Evolutionary conservation across 352 stramenopile species (phyloP), one percentile per base, ranked within the genome.

Genomic region (Phytophthora ohioensis): DNA sequence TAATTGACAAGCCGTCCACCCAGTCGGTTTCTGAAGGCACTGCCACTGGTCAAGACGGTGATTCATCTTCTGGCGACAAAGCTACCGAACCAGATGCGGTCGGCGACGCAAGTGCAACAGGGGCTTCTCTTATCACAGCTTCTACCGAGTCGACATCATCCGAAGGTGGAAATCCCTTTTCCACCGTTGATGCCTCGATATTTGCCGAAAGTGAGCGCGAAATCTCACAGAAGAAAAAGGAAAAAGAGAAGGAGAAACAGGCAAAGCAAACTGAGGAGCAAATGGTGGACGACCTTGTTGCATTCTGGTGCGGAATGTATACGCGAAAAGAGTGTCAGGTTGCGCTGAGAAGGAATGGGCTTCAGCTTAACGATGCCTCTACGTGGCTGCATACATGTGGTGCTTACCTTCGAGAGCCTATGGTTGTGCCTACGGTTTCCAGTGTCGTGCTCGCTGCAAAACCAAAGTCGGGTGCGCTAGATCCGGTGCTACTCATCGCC

Each of bases 401-500:
- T 17, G 45, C 78, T 11, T 81, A 86, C 38, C 57, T 91, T 9
- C 81, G 78, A 43, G 75, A 79, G 38, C 49, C 63, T 12, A 70
- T 82, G 49, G 75, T 90, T 5, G 51, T 91, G 27, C 72, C 80
- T 4, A 86, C 71, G 7, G n/a, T 75, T 41, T 72, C 57, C 38
- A 76, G 64, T 11, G 69, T 87, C 4, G 56, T 67, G 15, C 64
- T 87, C 2, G 60, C 66, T 5, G 58, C 68, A 32, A 81, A 81
- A 45, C 21, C 72, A 5, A 80, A 76, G n/a, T 67, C 69, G 0
- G 71, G 70, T 46, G 75, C 71, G 3, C 49, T 93, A 31, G 86
- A 94, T 67, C 86, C 86, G n/a, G 83, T 92, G 47, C 43, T 94
- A 32, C 75, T 94, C 5, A 82, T 94, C 30, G 86, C 84, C 4